Evolutionary conservation across 306 rosid genomes (phyloP), one percentile per base, ranked within the genome.

Genomic region (Geum urbanum): DNA sequence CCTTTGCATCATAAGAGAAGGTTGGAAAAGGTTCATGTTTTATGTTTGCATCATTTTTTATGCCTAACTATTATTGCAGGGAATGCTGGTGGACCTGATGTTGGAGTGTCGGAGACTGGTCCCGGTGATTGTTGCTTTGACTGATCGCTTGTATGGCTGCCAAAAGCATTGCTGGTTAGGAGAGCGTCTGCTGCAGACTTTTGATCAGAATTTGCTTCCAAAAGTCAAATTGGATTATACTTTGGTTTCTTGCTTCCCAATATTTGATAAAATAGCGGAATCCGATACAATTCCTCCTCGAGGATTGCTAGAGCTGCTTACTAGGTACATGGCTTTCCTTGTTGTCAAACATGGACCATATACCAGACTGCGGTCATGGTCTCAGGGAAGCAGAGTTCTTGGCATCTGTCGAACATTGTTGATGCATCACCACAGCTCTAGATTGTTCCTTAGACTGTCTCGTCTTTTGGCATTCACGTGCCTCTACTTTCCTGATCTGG

Each of bases 311-410:
- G 92, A 78, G 74, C 79, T 94, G 45, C 96, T 94, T 67, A 76
- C 81, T 62, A 90, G 82, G 77, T 88, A 90, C 84, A 90, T 87
- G 90, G 60, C 81, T 67, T 90, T 88, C 82, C 96, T 94, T 65
- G 95, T 85, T 77, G 91, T 81, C 84, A 90, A 85, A 74, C 98
- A 94, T 79, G 94, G 90, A 77, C 95, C 97, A 35, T 75, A 81
- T 73, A 74, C 97, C 4, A 85, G 86, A 68, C 71, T 90, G 72
- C 88, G 89, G 77, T 85, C 96, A 69, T 94, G 98, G 98, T 85
- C 98, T 44, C 94, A 87, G 52, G 98, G 98, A 73, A 94, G 97
- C 76, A 85, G 79, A 80, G 97, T 86, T 81, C 97, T 94, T 80
- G 94, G 87, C 80, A 83, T 87, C 69, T 94, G 97, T 83, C 86